These are phyloP conservation scores for Parsonsia alboflavescens DNA, from an alignment of 257 asterid genomes.

Conservation along the genomic window DNA sequence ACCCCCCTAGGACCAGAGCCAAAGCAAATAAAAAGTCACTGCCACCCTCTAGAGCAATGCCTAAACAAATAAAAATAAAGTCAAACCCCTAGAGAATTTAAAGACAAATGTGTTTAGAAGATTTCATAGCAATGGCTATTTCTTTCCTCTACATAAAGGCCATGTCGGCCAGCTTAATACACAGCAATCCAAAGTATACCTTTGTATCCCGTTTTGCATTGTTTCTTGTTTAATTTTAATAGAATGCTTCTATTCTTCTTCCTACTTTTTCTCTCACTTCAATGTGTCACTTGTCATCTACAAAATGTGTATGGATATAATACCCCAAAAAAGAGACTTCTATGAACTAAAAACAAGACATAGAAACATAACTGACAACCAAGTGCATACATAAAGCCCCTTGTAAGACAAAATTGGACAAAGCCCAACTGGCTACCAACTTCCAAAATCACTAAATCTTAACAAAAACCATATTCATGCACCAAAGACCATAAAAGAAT, in stretches of 20 bases:
- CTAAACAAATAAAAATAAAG: neutral
- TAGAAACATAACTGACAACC: neutral
- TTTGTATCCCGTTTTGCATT: too few species aligned
- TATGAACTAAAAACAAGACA: neutral
- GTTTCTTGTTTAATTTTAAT: too few species aligned
- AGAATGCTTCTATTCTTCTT: too few species aligned
- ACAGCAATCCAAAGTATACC: too few species aligned
- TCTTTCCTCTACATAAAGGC: too few species aligned
- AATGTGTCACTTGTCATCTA: too few species aligned
- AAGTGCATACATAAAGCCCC: neutral
- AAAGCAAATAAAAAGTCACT: too few species aligned
- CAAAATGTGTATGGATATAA: neutral
- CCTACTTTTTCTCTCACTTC: too few species aligned
- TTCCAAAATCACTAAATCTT: neutral
- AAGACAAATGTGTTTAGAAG: neutral
- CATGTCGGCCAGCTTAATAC: too few species aligned
- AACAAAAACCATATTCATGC: neutral
- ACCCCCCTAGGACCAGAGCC: too few species aligned
- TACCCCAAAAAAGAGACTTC: neutral
- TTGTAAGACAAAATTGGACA: neutral
- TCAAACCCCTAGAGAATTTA: neutral
- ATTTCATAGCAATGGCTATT: too few species aligned
- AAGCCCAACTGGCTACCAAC: neutral
- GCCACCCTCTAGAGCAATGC: too few species aligned
- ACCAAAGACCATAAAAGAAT: neutral